phyloP scores from a whole-genome alignment of 257 asterid species.

The Solanum neorickii region DNA sequence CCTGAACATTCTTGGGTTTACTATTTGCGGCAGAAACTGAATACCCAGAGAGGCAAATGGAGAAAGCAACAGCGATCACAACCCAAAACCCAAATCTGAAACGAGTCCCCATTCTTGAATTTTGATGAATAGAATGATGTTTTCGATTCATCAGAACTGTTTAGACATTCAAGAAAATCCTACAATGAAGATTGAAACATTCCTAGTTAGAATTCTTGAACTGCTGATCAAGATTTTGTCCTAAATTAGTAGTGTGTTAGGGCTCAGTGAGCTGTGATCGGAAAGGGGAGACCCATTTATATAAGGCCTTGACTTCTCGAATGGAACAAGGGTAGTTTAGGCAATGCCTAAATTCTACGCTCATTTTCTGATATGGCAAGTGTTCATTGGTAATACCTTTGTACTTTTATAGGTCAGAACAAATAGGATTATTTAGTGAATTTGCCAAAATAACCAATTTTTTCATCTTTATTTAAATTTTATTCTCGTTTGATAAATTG shows the following conservation, averaged over 20 bases:
- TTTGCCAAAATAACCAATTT: not conserved
- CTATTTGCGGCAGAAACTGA: conserved; percentile 45
- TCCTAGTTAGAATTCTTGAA: not conserved
- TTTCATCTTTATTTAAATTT: not conserved
- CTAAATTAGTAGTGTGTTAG: not conserved
- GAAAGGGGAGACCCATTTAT: not conserved
- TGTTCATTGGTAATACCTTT: not conserved
- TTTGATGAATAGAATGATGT: conserved; percentile 1
- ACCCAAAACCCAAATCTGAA: conserved; percentile 57
- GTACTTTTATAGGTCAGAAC: not conserved
- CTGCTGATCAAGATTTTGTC: conserved; percentile 1
- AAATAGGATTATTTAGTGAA: not conserved
- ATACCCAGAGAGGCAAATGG: conserved; percentile 22
- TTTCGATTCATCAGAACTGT: conserved; percentile 16
- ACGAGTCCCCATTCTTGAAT: conserved; percentile 39
- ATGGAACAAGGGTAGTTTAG: not conserved
- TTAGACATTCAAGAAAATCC: conserved; percentile 13
- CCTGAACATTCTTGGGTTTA: conserved; percentile 90
- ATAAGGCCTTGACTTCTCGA: not conserved
- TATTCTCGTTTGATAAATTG: not conserved
- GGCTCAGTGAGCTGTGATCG: not conserved
- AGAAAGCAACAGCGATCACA: conserved; percentile 23
- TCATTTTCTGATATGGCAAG: conserved; percentile 4
- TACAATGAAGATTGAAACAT: conserved; percentile 1
- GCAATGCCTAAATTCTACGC: not conserved